Conservation (phyloP, 768 basidiomycete species). For the Pulveroboletus sp. region DNA sequence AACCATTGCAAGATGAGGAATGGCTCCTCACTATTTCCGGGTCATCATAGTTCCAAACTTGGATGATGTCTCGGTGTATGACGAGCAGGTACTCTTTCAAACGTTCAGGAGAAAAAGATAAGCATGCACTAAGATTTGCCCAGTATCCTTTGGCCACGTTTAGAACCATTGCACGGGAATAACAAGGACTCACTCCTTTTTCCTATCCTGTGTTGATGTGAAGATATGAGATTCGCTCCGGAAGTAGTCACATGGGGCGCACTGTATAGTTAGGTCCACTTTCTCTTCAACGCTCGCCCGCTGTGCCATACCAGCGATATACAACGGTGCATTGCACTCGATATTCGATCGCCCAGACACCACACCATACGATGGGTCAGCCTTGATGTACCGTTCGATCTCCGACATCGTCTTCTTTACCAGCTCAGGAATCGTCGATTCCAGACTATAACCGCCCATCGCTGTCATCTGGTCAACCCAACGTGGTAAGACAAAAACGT, state of each 20-base stretch:
- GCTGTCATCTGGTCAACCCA: neutral
- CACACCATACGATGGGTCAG: too few species aligned
- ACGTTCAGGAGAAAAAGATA: neutral
- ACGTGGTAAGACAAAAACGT: neutral
- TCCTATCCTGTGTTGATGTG: neutral
- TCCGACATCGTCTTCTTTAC: too few species aligned
- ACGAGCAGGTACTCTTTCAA: neutral
- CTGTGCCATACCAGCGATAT: neutral
- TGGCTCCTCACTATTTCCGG: neutral
- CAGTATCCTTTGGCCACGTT: neutral
- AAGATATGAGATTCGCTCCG: neutral
- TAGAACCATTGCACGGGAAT: neutral
- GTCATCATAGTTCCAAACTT: neutral
- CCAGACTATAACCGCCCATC: neutral
- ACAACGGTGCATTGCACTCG: neutral
- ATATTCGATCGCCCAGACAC: neutral
- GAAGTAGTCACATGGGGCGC: neutral
- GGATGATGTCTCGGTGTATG: neutral
- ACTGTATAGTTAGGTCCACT: neutral
- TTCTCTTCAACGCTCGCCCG: neutral
- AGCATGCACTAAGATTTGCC: neutral
- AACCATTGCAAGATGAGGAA: too few species aligned
- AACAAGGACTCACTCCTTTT: neutral
- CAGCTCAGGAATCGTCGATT: neutral
- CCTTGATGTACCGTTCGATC: too few species aligned